phyloP scores from a whole-genome alignment of 257 asterid species.

The Scutellaria minor region DNA sequence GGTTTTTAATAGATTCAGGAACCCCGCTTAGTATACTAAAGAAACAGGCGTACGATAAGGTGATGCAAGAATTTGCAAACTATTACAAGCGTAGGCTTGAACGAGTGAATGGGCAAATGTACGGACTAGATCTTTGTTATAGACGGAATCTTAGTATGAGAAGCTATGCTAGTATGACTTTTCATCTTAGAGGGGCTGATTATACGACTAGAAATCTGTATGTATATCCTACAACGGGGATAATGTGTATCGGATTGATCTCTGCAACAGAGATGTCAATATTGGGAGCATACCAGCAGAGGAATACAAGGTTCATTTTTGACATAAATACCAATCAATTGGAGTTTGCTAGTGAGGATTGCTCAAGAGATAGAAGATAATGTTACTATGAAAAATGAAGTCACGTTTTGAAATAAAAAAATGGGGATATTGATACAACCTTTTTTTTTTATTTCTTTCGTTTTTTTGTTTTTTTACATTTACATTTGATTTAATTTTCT shows the following conservation, averaged over 20 bases:
- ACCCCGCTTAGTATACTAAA: conserved; percentile 10
- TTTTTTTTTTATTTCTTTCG: no score
- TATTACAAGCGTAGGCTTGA: conserved; percentile 12
- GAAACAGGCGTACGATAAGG: conserved; percentile 28
- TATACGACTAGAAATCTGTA: conserved; percentile 19
- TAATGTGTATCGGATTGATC: conserved; percentile 25
- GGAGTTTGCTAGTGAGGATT: conserved; percentile 25
- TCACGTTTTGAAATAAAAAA: background rate
- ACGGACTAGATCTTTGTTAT: conserved; percentile 28
- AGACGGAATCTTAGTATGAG: background rate
- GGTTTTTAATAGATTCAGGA: conserved; percentile 33
- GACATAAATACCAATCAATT: conserved; percentile 17
- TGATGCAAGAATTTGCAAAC: background rate
- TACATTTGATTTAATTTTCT: no score
- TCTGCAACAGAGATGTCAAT: conserved; percentile 19
- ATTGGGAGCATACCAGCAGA: conserved; percentile 33
- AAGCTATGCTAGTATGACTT: conserved; percentile 27
- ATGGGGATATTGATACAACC: no score
- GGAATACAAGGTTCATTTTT: conserved; percentile 32
- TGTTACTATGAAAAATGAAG: background rate
- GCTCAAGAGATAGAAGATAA: conserved; percentile 21
- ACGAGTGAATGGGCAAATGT: background rate
- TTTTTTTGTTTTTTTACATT: no score
- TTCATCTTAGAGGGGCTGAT: conserved; percentile 36
- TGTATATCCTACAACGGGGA: background rate